Conservation (phyloP, 306 rosid species). For the Glycine tomentella region DNA sequence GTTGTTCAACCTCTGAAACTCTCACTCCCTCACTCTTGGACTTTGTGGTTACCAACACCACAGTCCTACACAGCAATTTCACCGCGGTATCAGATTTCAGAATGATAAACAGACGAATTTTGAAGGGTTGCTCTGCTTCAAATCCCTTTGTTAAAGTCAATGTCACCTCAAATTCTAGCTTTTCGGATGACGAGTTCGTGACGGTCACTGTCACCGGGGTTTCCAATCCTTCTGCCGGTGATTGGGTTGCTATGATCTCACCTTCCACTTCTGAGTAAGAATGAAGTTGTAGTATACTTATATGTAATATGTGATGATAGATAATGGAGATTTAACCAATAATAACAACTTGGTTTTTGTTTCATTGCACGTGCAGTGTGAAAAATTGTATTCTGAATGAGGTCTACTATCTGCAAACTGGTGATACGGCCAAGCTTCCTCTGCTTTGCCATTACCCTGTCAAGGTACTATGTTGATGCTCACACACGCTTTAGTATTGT, state of each 20-base stretch:
- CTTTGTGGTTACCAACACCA: conserved; percentile 47
- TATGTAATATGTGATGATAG: no score
- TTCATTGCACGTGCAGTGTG: conserved; percentile 53
- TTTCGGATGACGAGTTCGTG: conserved; percentile 63
- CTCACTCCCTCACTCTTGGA: conserved; percentile 39
- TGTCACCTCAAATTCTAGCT: conserved; percentile 43
- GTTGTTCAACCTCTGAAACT: conserved; percentile 26
- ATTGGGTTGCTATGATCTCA: conserved; percentile 93
- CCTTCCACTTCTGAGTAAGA: conserved; percentile 78
- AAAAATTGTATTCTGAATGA: conserved; percentile 47
- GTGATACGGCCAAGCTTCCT: conserved; percentile 80
- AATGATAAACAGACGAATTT: conserved; percentile 59
- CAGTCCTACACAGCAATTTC: conserved; percentile 57
- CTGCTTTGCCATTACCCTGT: conserved; percentile 96
- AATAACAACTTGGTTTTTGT: not conserved
- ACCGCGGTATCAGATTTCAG: conserved; percentile 79
- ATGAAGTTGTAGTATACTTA: conserved; percentile 31
- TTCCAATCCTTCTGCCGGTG: conserved; percentile 48
- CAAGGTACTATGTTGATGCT: conserved; percentile 60
- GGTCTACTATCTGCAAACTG: conserved; percentile 65
- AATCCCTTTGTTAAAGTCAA: conserved; percentile 50
- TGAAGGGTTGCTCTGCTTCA: conserved; percentile 49
- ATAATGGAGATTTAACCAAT: no score
- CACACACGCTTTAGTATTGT: no score
- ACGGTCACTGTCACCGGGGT: conserved; percentile 67